A percentile compares a stretch with the other conserved stretches of the same genome.
These are phyloP conservation scores for Wickerhamomyces bovis DNA, from an alignment of 805 yeast species.

Conservation along the genomic window DNA sequence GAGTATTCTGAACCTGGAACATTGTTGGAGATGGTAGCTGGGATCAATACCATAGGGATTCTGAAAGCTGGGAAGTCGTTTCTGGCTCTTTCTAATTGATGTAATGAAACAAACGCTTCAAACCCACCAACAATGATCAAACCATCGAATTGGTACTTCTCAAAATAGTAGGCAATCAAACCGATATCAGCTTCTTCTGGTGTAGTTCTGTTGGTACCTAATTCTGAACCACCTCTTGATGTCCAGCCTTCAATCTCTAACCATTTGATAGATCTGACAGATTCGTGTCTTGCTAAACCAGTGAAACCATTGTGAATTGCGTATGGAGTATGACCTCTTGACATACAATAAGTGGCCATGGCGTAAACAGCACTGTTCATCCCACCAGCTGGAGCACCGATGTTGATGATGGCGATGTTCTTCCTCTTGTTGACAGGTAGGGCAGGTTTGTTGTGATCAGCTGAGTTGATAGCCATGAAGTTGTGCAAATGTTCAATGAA, in stretches of 20 bases:
- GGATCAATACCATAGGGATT: constrained; percentile 73
- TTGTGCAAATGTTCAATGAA: constrained; percentile 60
- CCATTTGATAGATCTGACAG: constrained; percentile 58
- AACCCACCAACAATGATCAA: constrained; percentile 75
- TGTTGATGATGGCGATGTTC: constrained; percentile 64
- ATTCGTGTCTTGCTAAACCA: constrained; percentile 60
- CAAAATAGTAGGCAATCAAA: constrained; percentile 64
- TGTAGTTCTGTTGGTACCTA: constrained; percentile 71
- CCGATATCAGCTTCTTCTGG: constrained; percentile 66
- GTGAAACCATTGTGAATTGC: constrained; percentile 72
- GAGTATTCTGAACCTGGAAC: constrained; percentile 83
- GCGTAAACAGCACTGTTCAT: constrained; percentile 75
- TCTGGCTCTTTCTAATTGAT: constrained; percentile 58
- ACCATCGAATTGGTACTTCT: constrained; percentile 64
- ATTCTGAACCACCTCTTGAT: constrained; percentile 70
- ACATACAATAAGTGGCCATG: constrained; percentile 67
- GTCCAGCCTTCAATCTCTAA: constrained; percentile 69
- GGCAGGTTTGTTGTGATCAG: constrained; percentile 58
- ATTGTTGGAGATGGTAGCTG: constrained; percentile 75
- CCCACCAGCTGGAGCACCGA: constrained; percentile 80
- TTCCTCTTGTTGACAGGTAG: constrained; percentile 48
- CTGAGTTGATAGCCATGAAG: constrained; percentile 60
- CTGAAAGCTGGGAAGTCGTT: constrained; percentile 60
- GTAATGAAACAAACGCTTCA: constrained; percentile 69
- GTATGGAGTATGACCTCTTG: constrained; percentile 65